phyloP scores from a whole-genome alignment of 441 rosid genomes.

The Syzygium malaccense region DNA sequence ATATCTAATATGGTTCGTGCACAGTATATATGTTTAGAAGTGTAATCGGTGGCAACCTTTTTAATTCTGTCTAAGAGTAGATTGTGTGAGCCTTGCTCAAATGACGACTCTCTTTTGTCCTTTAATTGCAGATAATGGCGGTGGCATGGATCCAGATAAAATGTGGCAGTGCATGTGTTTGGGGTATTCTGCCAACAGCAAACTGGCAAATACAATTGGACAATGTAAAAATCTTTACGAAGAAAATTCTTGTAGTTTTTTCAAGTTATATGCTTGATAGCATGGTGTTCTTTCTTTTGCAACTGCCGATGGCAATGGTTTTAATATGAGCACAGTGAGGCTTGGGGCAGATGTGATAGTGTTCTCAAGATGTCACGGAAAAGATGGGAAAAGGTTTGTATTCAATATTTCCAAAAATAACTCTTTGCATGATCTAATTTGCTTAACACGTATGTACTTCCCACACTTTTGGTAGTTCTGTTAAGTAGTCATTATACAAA shows the following conservation, averaged over 20 bases:
- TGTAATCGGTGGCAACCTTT: neutral
- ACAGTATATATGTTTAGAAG: neutral
- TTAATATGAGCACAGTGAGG: conserved; percentile 99
- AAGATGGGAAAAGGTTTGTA: conserved; percentile 55
- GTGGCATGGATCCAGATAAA: conserved; percentile 90
- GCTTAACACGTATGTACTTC: neutral
- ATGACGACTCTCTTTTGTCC: neutral
- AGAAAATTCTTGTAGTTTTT: neutral
- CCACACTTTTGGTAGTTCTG: neutral
- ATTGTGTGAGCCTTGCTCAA: neutral
- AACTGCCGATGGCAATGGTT: conserved; percentile 83
- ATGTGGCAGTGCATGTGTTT: conserved; percentile 86
- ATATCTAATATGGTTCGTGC: neutral
- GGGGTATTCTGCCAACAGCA: conserved; percentile 91
- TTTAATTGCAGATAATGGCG: conserved; percentile 66
- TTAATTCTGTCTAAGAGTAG: neutral
- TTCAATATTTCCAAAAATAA: neutral
- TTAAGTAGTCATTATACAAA: neutral
- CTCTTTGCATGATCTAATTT: neutral
- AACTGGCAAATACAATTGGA: conserved; percentile 78
- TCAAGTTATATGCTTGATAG: neutral
- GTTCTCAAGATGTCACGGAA: conserved; percentile 70
- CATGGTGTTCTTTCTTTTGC: neutral
- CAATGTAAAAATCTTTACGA: conserved; percentile 42
- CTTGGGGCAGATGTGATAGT: conserved; percentile 99